Conservation (phyloP, 1,284 basidiomycete species). For the Coriolopsis trogii region DNA sequence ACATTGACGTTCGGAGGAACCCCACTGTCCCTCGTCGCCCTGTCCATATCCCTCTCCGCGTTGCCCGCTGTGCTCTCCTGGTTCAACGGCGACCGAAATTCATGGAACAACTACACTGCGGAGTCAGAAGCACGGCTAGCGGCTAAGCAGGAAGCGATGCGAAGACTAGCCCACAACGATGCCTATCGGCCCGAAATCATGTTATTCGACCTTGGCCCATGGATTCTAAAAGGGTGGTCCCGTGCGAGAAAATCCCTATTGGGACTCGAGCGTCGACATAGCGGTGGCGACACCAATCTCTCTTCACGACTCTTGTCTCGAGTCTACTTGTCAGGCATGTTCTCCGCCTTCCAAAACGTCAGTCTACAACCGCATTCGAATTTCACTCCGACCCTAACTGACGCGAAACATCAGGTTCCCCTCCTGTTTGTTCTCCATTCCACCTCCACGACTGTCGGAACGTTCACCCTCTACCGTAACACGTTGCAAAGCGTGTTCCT, state of each 20-base stretch:
- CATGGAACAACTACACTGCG: constrained; percentile 48
- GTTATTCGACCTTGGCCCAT: constrained; percentile 79
- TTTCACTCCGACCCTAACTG: neutral
- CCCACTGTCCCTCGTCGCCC: constrained; percentile 55
- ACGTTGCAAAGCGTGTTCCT: constrained; percentile 74
- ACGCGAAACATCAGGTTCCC: constrained; percentile 54
- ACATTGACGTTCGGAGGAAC: constrained; percentile 64
- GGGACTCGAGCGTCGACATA: constrained; percentile 49
- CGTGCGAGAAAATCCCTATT: constrained; percentile 59
- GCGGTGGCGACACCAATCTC: constrained; percentile 14
- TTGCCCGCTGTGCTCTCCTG: constrained; percentile 59
- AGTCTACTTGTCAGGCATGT: constrained; percentile 62
- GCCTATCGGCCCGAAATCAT: constrained; percentile 73
- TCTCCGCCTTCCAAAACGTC: constrained; percentile 70
- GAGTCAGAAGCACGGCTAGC: constrained; percentile 60
- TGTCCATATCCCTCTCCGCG: constrained; percentile 60
- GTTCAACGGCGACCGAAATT: constrained; percentile 41
- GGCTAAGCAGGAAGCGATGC: constrained; percentile 72
- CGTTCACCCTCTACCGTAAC: constrained; percentile 74
- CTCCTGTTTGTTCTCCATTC: constrained; percentile 70
- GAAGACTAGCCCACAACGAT: constrained; percentile 70
- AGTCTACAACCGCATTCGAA: neutral
- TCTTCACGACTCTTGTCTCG: constrained; percentile 46
- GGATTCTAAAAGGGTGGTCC: constrained; percentile 79
- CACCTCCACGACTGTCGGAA: constrained; percentile 74